A percentile compares a stretch with the other conserved stretches of the same genome.
Evolutionary conservation across 768 basidiomycete species (phyloP).

Genomic region (Tulasnella sp.): DNA sequence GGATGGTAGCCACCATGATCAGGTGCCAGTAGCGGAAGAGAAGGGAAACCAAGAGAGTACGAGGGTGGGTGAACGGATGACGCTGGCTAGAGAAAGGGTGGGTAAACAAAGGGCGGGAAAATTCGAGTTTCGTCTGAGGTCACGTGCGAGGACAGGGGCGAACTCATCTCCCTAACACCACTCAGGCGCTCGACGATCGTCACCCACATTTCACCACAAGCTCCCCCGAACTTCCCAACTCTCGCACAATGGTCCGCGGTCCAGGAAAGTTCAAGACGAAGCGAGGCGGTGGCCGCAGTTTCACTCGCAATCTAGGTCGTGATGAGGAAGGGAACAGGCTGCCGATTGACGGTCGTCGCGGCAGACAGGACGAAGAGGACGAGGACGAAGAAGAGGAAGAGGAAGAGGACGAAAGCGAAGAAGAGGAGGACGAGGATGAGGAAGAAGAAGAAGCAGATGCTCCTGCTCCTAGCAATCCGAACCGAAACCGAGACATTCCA

Average conservation of each 20-base stretch:
- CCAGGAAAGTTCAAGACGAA: constrained; percentile 75
- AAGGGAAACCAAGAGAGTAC: background rate
- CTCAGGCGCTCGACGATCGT: background rate
- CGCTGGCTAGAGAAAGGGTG: no score
- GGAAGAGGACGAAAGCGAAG: constrained; percentile 34
- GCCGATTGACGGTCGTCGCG: constrained; percentile 23
- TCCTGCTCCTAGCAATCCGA: constrained; percentile 17
- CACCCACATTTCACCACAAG: background rate
- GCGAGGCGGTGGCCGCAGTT: constrained; percentile 79
- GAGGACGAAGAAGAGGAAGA: constrained; percentile 32
- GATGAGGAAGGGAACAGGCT: constrained; percentile 48
- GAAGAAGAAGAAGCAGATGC: constrained; percentile 23
- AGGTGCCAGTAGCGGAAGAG: background rate
- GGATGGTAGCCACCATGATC: background rate
- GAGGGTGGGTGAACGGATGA: background rate
- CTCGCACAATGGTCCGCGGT: constrained; percentile 15
- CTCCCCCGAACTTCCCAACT: background rate
- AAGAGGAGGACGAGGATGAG: constrained; percentile 35
- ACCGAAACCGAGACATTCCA: constrained; percentile 15
- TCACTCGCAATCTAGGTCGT: constrained; percentile 54
- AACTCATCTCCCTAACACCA: background rate
- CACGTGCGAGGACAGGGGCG: background rate
- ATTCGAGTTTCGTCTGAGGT: background rate
- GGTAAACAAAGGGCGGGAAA: background rate
- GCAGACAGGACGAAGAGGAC: constrained; percentile 25